Conservation (phyloP, 257 asterid genomes). For the Catharanthus roseus region DNA sequence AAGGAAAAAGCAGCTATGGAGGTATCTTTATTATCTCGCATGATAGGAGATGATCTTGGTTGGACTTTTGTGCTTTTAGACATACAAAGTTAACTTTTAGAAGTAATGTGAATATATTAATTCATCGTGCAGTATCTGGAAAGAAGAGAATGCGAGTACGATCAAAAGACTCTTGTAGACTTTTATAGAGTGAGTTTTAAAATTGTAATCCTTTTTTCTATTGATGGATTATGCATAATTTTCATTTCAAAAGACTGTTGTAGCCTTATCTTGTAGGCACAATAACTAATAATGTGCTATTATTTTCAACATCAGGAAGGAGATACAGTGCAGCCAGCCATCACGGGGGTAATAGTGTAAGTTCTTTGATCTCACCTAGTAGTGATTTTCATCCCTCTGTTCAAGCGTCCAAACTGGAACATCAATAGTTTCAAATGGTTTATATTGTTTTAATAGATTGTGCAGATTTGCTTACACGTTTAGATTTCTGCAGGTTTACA, state of each 20-base stretch:
- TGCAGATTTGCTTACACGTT: background rate
- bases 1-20: conserved; percentile 76
- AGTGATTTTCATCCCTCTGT: background rate
- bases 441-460: background rate
- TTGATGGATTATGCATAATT: background rate
- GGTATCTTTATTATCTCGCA: conserved; percentile 46
- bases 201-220: background rate
- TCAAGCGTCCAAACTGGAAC: too few species aligned
- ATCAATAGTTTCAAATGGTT: background rate
- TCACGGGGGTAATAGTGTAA: conserved; percentile 72
- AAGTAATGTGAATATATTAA: background rate
- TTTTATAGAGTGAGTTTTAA: conserved; percentile 51
- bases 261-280: background rate
- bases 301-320: conserved; percentile 45
- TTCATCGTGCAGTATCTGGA: conserved; percentile 56
- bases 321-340: conserved; percentile 48
- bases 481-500: conserved; percentile 53
- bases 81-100: background rate
- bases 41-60: background rate
- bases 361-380: conserved; percentile 18
- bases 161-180: conserved; percentile 59
- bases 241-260: too few species aligned
- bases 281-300: background rate
- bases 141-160: conserved; percentile 89
- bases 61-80: background rate